Evolutionary conservation across 768 basidiomycete genomes (phyloP), one percentile per base, ranked within the genome.

Genomic region (Mrakia gelida): DNA sequence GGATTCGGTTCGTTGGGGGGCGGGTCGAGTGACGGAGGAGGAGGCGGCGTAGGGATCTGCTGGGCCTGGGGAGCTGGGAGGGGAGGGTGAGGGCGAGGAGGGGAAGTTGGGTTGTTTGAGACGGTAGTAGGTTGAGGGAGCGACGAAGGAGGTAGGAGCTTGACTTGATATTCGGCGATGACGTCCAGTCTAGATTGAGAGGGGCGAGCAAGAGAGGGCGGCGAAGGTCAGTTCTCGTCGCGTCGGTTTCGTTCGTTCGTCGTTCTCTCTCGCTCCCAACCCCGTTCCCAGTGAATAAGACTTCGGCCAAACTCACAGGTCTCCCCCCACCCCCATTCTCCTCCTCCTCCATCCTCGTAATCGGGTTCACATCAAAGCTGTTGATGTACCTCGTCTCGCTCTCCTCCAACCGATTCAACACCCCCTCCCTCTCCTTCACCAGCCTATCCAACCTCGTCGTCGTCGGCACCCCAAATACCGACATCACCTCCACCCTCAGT

Each of bases 351-450:
- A 52, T 45, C 34, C 67, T 34, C 18, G 67, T 70, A 10, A 70
- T 23, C 6, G 71, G 71, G 16, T 72, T 49, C 4, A 72, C 21
- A 11, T 26, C 1, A 45, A 72, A 72, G 28, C 43, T 49, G 15
- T 56, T 72, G 71, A 72, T 72, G 71, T 72, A 72, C 21, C n/a
- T 28, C 23, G 16, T 49, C 71, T 72, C 71, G 23, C 45, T 54
- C 71, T 49, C 71, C 73, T 74, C 73, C 54, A 74, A 23, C n/a
- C 54, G 23, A 56, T 74, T 13, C 16, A 74, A 49, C 56, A 56
- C 73, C 5, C 21, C 59, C 38, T 11, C 28, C 41, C 73, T 74
- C 56, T 59, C 34, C 26, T 59, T 41, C 16, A 74, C 62, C 13
- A 74, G 32, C 21, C 38, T 2, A 38, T 74, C 73, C 32, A 74